These are phyloP conservation scores for Deinandra increscens DNA, from an alignment of 129 eudicot genomes.

Conservation along the genomic window DNA sequence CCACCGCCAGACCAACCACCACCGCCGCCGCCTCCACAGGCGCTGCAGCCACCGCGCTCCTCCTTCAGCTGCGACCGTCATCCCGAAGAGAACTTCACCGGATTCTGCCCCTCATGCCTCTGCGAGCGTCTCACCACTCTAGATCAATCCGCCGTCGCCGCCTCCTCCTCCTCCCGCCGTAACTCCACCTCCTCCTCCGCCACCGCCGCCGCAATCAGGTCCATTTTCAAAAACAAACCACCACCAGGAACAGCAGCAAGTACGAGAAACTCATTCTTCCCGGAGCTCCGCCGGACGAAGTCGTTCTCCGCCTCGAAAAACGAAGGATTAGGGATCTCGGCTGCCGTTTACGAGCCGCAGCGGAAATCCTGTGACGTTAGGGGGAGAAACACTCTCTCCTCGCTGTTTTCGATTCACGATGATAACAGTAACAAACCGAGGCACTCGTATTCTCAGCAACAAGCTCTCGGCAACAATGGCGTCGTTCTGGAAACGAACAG, in stretches of 20 bases:
- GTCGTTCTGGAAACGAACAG: constrained; percentile 42
- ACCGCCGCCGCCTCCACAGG: constrained; percentile 49
- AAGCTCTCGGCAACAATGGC: neutral
- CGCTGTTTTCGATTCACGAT: constrained; percentile 65
- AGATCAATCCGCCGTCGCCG: constrained; percentile 48
- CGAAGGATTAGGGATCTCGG: constrained; percentile 50
- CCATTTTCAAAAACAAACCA: constrained; percentile 41
- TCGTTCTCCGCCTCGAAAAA: constrained; percentile 83
- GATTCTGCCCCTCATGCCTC: constrained; percentile 83
- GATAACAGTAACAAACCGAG: constrained; percentile 38
- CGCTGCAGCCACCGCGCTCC: constrained; percentile 61
- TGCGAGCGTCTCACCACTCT: constrained; percentile 82
- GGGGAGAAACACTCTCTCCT: constrained; percentile 54
- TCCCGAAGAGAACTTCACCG: constrained; percentile 74
- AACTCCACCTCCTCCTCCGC: constrained; percentile 57
- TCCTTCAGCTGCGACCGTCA: constrained; percentile 88
- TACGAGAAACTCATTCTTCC: constrained; percentile 43
- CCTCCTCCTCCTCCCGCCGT: constrained; percentile 52
- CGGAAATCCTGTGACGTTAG: constrained; percentile 91
- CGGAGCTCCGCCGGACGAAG: constrained; percentile 74
- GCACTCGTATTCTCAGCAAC: constrained; percentile 22
- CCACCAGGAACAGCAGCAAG: neutral
- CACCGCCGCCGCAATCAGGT: constrained; percentile 64
- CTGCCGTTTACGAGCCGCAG: constrained; percentile 65
- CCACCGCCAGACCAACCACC: constrained; percentile 47